Conservation (phyloP, 257 asterid species). For the Rubia yunnanensis region DNA sequence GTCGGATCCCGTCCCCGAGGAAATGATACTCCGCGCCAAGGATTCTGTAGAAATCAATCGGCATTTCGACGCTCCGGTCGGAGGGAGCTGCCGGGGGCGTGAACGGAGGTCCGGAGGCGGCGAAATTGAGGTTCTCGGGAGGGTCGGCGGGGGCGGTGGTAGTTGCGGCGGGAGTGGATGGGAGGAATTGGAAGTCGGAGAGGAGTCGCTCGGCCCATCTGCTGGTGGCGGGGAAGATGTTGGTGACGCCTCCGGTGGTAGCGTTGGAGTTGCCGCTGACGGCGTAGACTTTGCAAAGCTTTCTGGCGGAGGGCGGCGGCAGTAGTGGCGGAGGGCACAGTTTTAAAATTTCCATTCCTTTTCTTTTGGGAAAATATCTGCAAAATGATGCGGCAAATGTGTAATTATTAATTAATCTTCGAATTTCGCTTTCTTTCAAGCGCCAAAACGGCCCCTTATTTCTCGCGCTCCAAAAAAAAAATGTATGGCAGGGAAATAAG, state of each 20-base stretch:
- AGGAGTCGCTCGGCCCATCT: constrained; percentile 99
- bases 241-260: constrained; percentile 13
- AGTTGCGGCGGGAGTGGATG: constrained; percentile 31
- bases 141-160: constrained; percentile 30
- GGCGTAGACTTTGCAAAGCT: constrained; percentile 40
- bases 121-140: constrained; percentile 19
- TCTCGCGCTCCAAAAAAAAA: too few relatives aligned
- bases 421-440: not conserved
- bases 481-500: too few relatives aligned
- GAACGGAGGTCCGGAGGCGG: constrained; percentile 33
- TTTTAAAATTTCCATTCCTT: constrained; percentile 46
- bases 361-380: not conserved
- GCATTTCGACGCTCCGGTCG: constrained; percentile 70
- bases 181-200: constrained; percentile 88
- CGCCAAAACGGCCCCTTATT: constrained; percentile 11
- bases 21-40: constrained; percentile 90
- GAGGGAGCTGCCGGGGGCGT: constrained; percentile 55
- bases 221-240: constrained; percentile 41
- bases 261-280: constrained; percentile 40
- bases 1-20: constrained; percentile 87
- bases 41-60: constrained; percentile 73
- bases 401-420: not conserved
- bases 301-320: constrained; percentile 18
- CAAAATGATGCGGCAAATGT: not conserved
- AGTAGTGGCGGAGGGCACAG: constrained; percentile 22